Base-by-base conservation (phyloP, 2,329 filamentous ascomycete species). In the Stylonectria norvegica region DNA sequence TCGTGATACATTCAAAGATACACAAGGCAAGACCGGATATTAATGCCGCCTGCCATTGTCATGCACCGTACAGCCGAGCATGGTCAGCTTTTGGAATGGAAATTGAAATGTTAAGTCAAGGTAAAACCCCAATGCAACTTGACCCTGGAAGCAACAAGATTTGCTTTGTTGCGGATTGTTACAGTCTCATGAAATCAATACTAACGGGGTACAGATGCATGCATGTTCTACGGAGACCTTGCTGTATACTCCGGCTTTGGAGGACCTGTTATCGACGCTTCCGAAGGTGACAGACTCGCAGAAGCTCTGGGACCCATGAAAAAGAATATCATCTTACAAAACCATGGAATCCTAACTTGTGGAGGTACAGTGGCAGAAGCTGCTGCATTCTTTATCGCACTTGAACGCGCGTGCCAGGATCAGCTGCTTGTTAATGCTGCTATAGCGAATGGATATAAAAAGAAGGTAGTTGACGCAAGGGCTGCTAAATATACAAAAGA, bases 361-460 rank as follows among this genome's bases (percentile, higher is more conserved):
- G 84, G 85, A 1, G 57, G 60, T 1, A 88, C 83, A 0, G 81
- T 88, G 3, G 84, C 85, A 47, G 84, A 87, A 61, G 83, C 84
- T 0, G 81, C 81, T 0, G 86, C 79, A 48, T 64, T 86, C 38
- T 87, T 86, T 56, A 78, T 78, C 3, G 63, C 80, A 4, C 70
- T 87, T 52, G 85, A 89, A 60, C 71, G 80, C 28, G 78, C 76
- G 8, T 89, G 85, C 50, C 72, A 80, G 38, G 70, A 83, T 8
- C 85, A 89, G 60, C 62, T 88, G 23, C 65, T 78, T 40, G 76
- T 79, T 11, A 84, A 88, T 60, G 79, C 81, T 0, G 83, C 83
- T 1, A 47, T 53, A 1, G 25, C 50, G n/a, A n/a, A n/a, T n/a
- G n/a, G 27, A 8, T 6, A 10, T 6, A 9, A 9, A 6, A 30